A percentile compares a stretch with the other conserved stretches of the same genome.
phyloP scores from a whole-genome alignment of 1,284 basidiomycete genomes.

The Irpex rosettiformis region DNA sequence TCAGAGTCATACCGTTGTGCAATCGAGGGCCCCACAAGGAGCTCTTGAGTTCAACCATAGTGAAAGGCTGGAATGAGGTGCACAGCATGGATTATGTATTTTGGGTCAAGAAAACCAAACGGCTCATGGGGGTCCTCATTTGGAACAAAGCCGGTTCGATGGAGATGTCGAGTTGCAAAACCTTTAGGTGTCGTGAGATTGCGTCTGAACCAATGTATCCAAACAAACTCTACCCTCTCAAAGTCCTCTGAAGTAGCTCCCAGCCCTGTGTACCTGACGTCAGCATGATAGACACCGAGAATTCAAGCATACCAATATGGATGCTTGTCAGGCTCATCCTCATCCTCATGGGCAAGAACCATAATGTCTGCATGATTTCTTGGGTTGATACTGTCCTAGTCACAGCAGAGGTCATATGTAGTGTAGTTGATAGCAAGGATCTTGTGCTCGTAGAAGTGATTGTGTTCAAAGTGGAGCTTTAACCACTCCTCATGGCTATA shows the following conservation, averaged over 20 bases:
- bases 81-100: constrained; percentile 18
- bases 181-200: constrained; percentile 11
- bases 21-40: constrained; percentile 10
- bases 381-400: constrained; percentile 34
- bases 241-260: constrained; percentile 7
- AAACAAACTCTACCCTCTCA: constrained; percentile 22
- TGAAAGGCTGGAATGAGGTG: constrained; percentile 25
- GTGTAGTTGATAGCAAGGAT: constrained; percentile 29
- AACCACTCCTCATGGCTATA: constrained; percentile 4
- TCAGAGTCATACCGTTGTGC: constrained; percentile 7
- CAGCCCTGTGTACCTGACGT: constrained; percentile 9
- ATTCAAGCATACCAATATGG: constrained; percentile 32
- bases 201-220: constrained; percentile 25
- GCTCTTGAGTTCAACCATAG: constrained; percentile 10
- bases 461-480: constrained; percentile 17
- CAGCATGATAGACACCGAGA: constrained; percentile 29
- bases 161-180: constrained; percentile 8
- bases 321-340: constrained; percentile 4
- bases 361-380: constrained; percentile 26
- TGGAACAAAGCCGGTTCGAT: constrained; percentile 12
- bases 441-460: constrained; percentile 25
- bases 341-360: constrained; percentile 18
- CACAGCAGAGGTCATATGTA: constrained; percentile 30
- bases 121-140: constrained; percentile 4
- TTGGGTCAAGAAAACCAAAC: constrained; percentile 26